Base-by-base conservation (phyloP, 208 protist species). In the Trypanosomatidae sp. region DNA sequence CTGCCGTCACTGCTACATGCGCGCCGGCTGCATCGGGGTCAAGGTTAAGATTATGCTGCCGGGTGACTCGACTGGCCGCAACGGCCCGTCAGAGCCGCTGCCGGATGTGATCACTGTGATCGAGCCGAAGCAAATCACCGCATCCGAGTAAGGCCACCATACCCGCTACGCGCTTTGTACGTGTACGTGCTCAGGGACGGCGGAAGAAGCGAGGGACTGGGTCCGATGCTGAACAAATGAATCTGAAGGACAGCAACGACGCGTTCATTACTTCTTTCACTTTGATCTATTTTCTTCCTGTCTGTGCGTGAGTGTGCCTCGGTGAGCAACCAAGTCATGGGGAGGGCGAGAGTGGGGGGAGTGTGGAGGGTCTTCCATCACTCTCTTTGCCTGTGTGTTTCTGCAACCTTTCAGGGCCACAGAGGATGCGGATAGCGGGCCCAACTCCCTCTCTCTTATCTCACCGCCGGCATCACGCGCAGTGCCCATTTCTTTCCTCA, bases 21-120 rank as follows among this genome's bases (percentile, higher is more conserved):
- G 98, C 68, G 99, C 99, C 83, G 98, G 98, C 86, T 92, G 98
- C 69, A 94, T 99, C 71, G 99, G 99, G 88, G 94, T 99, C 68
- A 98, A 98, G 79, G 98, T 99, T 74, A 97, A 97, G 79, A 99
- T 99, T 86, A 99, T 99, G 99, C 91, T 99, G 22, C 98, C 99
- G 30, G 82, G 76, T 60, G 98, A 99, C 81, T 87, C 93, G 67
- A 83, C 73, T 67, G 91, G 95, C 76, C 77, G 62, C 78, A 77
- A 68, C 66, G 88, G 82, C 39, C 73, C 81, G 60, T 79, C 83
- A 52, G 82, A 93, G 81, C 59, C 72, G 62, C 87, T 95, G 62
- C 91, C 91, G 59, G 91, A 95, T 76, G 86, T 92, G 39, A 87
- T 95, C 82, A 93, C 86, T 69, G 82, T 95, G 59, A 77, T 91